These are phyloP conservation scores for Liriodendron chinense DNA, from an alignment of 164 flowering plant species.

Conservation along the genomic window DNA sequence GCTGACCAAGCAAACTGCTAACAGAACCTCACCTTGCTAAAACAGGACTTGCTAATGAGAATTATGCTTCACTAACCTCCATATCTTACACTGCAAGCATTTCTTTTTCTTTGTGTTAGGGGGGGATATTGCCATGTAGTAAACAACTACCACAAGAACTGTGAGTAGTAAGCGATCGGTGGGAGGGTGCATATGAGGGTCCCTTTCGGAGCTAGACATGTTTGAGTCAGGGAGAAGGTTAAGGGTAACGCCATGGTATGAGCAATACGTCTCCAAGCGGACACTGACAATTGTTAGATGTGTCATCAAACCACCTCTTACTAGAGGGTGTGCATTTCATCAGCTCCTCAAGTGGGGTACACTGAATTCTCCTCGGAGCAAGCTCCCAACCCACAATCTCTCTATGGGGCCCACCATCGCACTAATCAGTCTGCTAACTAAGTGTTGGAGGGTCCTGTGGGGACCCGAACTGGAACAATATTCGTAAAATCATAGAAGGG, in stretches of 20 bases:
- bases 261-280: slow-evolving; percentile 8
- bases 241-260: slow-evolving; percentile 34
- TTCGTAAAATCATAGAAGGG: slow-evolving; percentile 5
- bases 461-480: slow-evolving; percentile 13
- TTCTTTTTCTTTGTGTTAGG: slow-evolving; percentile 5
- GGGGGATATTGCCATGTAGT: slow-evolving; percentile 34
- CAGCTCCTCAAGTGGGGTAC: slow-evolving; percentile 20
- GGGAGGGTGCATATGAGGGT: slow-evolving; percentile 28
- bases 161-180: slow-evolving; percentile 28
- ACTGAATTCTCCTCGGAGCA: slow-evolving; percentile 4
- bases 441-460: slow-evolving; percentile 23
- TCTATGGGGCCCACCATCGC: slow-evolving; percentile 11
- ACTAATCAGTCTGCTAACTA: slow-evolving; percentile 11
- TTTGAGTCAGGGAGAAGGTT: slow-evolving; percentile 23
- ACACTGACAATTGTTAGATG: slow-evolving; percentile 20
- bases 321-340: slow-evolving; percentile 27
- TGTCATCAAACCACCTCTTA: slow-evolving; percentile 18
- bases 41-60: too few species aligned
- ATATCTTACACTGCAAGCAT: neutral
- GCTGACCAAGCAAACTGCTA: too few species aligned
- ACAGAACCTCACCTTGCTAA: too few species aligned
- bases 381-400: slow-evolving; percentile 15
- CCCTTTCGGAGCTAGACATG: slow-evolving; percentile 24
- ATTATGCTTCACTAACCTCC: too few species aligned
- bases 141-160: slow-evolving; percentile 30